Evolutionary conservation across 257 asterid species (phyloP).

Genomic region (Solanum sejunctum): DNA sequence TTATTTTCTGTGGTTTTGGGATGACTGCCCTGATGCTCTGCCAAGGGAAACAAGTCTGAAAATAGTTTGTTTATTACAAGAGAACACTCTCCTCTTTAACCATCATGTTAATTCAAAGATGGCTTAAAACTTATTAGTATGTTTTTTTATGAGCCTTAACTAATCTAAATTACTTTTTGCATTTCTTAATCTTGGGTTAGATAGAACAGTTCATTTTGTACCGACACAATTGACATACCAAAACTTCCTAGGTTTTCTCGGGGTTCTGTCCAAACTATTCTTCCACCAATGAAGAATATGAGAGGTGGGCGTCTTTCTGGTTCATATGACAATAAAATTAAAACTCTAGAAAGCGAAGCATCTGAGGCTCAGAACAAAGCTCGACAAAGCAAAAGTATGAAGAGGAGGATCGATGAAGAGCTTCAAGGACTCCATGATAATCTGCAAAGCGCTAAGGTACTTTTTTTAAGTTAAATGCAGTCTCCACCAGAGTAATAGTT

Average conservation of each 20-base stretch:
- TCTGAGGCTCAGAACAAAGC: slow-evolving; percentile 24
- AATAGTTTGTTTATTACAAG: background rate
- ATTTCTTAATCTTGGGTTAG: background rate
- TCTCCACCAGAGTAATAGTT: background rate
- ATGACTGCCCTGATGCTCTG: background rate
- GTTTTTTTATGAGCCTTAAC: background rate
- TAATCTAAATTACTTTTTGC: background rate
- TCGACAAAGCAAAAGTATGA: slow-evolving; percentile 34
- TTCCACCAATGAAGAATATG: slow-evolving; percentile 55
- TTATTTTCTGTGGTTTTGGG: background rate
- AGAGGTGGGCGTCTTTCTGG: slow-evolving; percentile 77
- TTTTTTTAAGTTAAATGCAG: background rate
- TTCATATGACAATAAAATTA: slow-evolving; percentile 67
- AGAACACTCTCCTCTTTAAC: background rate
- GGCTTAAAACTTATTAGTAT: background rate
- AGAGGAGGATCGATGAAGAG: slow-evolving; percentile 55
- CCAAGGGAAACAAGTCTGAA: background rate
- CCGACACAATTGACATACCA: background rate
- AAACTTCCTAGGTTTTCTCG: slow-evolving; percentile 62
- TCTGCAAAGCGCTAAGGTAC: slow-evolving; percentile 41
- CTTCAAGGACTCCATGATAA: slow-evolving; percentile 25
- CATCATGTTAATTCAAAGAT: background rate
- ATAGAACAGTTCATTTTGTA: background rate
- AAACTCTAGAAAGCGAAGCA: slow-evolving; percentile 46
- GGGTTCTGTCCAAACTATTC: slow-evolving; percentile 70